These are phyloP conservation scores for Biscogniauxia mediterranea DNA, from an alignment of 2,329 filamentous ascomycete species.

Conservation along the genomic window DNA sequence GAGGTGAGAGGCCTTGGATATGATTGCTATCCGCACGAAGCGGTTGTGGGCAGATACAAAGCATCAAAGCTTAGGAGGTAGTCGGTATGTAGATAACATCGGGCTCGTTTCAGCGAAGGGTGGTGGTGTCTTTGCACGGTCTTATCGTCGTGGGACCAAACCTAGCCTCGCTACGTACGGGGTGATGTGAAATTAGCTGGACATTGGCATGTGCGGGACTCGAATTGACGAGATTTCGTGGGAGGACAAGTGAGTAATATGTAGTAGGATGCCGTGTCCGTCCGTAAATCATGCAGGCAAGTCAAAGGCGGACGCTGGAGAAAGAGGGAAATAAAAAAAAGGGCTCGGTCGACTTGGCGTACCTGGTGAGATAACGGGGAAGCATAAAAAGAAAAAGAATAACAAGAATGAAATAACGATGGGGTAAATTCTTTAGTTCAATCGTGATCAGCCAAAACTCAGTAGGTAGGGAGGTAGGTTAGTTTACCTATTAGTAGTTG, in stretches of 20 bases:
- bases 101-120: conserved; percentile 14
- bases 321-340: conserved; percentile 1
- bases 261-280: not conserved
- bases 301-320: conserved; percentile 3
- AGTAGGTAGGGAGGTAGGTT: too few relatives aligned
- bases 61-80: conserved; percentile 24
- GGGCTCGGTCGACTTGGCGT: not conserved
- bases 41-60: conserved; percentile 20
- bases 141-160: conserved; percentile 4
- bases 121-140: conserved; percentile 1
- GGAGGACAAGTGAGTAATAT: not conserved
- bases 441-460: too few relatives aligned
- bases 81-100: conserved; percentile 23
- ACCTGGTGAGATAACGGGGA: conserved; percentile 1
- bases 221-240: conserved; percentile 1
- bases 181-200: conserved; percentile 15
- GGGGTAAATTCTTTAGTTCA: too few relatives aligned
- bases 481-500: too few relatives aligned
- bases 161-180: not conserved
- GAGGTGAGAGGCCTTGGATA: conserved; percentile 18
- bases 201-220: conserved; percentile 13
- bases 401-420: conserved; percentile 4
- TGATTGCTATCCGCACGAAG: conserved; percentile 27
- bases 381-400: not conserved
- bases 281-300: not conserved